Evolutionary conservation across 179 eudicot genomes (phyloP), one percentile per base, ranked within the genome.

Genomic region (Silene coronaria): DNA sequence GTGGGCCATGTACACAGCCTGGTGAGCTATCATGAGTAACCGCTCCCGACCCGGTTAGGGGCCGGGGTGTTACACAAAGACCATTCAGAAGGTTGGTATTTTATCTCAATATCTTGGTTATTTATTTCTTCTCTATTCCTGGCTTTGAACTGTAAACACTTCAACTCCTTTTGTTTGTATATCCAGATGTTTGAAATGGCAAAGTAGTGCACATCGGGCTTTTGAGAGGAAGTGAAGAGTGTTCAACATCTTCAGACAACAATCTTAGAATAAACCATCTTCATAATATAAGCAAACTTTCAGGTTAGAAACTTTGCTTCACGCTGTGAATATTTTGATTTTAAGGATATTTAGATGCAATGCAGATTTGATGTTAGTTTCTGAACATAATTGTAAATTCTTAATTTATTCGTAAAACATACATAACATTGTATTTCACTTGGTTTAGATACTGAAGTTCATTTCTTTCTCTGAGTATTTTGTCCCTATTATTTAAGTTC

Each of bases 151-250:
- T 9, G 23, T 5, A 2, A 75, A 42, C 45, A 19, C 16, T 71
- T 23, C 0, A n/a, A 9, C 30, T 17, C 11, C 17, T 75, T 34
- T 5, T 78, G 45, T 75, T 64, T 71, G 74, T 24, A 45, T 69
- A 53, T 24, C 75, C 87, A 93, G 98, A 93, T 93, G 98, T 91
- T 91, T 72, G 88, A 90, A 64, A 91, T 93, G 89, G 89, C 95
- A 4, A 93, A 82, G 69, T 81, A 71, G 93, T 86, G 96, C 93
- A 28, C 87, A 88, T 72, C 83, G 86, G 84, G 86, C 62, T 78
- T 32, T 88, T 9, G 82, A 86, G 46, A 83, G 75, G 91, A 84
- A 83, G 89, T 88, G 26, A 96, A 90, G 83, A 88, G 93, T 78
- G 77, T 88, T 73, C 83, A 88, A 71, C 91, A 89, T 58, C 93